phyloP scores from a whole-genome alignment of 768 basidiomycete species.

The Termitomyces sp. region DNA sequence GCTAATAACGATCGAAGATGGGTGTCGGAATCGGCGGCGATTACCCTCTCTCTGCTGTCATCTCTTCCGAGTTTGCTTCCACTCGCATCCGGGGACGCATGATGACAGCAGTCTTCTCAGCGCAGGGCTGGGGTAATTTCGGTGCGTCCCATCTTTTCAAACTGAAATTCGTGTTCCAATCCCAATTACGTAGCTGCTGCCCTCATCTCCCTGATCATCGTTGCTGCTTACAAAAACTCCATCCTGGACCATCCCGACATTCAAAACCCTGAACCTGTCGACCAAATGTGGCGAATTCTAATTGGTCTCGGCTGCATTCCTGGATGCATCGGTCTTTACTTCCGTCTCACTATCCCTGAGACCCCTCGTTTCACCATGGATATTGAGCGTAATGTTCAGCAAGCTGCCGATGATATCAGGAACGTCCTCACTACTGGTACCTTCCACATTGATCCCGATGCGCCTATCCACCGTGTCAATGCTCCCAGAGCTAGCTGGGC shows the following conservation, averaged over 20 bases:
- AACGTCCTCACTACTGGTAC: constrained; percentile 51
- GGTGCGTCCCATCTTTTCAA: constrained; percentile 29
- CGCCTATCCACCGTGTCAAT: constrained; percentile 51
- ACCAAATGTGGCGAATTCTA: constrained; percentile 80
- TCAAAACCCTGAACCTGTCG: constrained; percentile 44
- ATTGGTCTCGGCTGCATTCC: constrained; percentile 87
- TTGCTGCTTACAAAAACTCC: constrained; percentile 60
- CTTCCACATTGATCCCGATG: constrained; percentile 47
- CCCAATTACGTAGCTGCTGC: constrained; percentile 42
- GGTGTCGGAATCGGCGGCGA: constrained; percentile 87
- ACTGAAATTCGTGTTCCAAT: background rate
- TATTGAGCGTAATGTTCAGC: constrained; percentile 77
- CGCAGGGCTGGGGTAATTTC: constrained; percentile 87
- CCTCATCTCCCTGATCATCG: constrained; percentile 58
- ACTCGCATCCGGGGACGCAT: constrained; percentile 74
- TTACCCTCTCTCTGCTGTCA: constrained; percentile 81
- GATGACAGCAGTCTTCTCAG: constrained; percentile 85
- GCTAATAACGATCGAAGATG: constrained; percentile 33
- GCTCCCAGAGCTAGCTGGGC: constrained; percentile 62
- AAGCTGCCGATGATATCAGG: constrained; percentile 70
- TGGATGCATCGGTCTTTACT: constrained; percentile 77
- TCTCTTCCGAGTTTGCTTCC: constrained; percentile 85
- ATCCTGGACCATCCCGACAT: constrained; percentile 36
- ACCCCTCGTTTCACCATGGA: constrained; percentile 93
- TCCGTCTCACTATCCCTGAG: constrained; percentile 90